Base-by-base conservation (phyloP, 2,329 filamentous ascomycete genomes). In the Fusarium anthophilum region DNA sequence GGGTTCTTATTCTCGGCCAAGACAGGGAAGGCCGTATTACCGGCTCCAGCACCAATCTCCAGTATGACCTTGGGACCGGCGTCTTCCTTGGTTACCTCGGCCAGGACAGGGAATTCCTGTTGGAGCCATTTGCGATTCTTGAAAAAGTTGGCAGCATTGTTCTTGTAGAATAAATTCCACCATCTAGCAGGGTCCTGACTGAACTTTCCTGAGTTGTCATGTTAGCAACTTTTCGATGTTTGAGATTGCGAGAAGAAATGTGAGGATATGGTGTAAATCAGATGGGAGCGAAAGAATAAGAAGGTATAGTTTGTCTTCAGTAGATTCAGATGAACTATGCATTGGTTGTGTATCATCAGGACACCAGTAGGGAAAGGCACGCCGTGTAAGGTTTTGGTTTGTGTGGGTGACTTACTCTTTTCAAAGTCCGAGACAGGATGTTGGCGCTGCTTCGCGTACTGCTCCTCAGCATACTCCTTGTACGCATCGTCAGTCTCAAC, bases 121-220 rank as follows among this genome's bases (percentile, higher is more conserved):
- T 93, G 92, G 38, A 99, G 86, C 96, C 96, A 99, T 82, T 98
- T 98, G 73, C 96, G 90, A 81, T 99, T 93, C 84, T 99, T 99
- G 90, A 99, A 99, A 84, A 99, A 99, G 80, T 98, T 98, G 78
- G 92, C 90, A 26, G 93, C 94, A 84, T 99, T 98, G 85, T 98
- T 98, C 84, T 96, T 95, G 87, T 99, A 99, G 84, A 99, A 99
- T 63, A 93, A 86, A 80, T 99, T 96, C 96, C 96, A 99, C 94
- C 95, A 98, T 83, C 95, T 97, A 71, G 94, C 95, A 2, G 96
- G 96, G 74, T 97, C 90, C 51, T 88, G 86, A 81, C 98, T 98
- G 87, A 98, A 98, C 76, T 94, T 93, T 78, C 86, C 91, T 93
- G 79, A 78, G 68, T 59, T 73, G 48, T 61, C 68, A 62, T 65